These are phyloP conservation scores for Candida sojae DNA, from an alignment of 1,139 yeast genomes.

Conservation along the genomic window DNA sequence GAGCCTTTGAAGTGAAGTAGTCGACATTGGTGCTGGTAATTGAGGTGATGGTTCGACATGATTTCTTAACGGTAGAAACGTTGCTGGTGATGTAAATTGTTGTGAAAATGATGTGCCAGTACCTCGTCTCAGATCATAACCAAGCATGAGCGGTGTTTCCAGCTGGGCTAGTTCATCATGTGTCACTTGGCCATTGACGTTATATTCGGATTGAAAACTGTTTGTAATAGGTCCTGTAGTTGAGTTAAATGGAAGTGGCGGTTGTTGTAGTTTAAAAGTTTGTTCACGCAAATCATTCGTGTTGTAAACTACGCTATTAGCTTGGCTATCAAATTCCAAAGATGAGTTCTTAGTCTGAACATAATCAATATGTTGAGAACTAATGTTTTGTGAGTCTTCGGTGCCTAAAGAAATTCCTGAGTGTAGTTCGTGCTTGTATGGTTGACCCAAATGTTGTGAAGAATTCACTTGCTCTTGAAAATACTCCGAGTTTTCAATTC, in stretches of 20 bases:
- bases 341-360: slow-evolving; percentile 4
- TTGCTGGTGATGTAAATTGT: slow-evolving; percentile 24
- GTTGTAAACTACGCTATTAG: slow-evolving; percentile 10
- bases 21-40: slow-evolving; percentile 30
- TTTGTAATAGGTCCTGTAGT: slow-evolving; percentile 9
- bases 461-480: not conserved
- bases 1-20: slow-evolving; percentile 24
- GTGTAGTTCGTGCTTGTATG: not conserved
- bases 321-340: slow-evolving; percentile 3
- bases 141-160: slow-evolving; percentile 5
- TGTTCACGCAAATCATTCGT: slow-evolving; percentile 13
- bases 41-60: slow-evolving; percentile 35
- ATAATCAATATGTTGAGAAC: slow-evolving; percentile 10
- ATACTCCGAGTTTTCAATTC: slow-evolving; percentile 1
- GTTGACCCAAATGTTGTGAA: not conserved
- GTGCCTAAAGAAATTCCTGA: slow-evolving; percentile 10
- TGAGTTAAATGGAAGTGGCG: slow-evolving; percentile 17
- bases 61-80: slow-evolving; percentile 18
- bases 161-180: slow-evolving; percentile 11
- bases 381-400: slow-evolving; percentile 4
- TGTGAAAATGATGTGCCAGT: slow-evolving; percentile 10
- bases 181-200: slow-evolving; percentile 1
- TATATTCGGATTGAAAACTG: not conserved
- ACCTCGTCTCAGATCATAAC: slow-evolving; percentile 5
- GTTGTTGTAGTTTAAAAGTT: slow-evolving; percentile 25